A percentile compares a stretch with the other conserved stretches of the same genome.
phyloP scores from a whole-genome alignment of 2,329 filamentous ascomycete species.

The Albifimbria verrucaria region DNA sequence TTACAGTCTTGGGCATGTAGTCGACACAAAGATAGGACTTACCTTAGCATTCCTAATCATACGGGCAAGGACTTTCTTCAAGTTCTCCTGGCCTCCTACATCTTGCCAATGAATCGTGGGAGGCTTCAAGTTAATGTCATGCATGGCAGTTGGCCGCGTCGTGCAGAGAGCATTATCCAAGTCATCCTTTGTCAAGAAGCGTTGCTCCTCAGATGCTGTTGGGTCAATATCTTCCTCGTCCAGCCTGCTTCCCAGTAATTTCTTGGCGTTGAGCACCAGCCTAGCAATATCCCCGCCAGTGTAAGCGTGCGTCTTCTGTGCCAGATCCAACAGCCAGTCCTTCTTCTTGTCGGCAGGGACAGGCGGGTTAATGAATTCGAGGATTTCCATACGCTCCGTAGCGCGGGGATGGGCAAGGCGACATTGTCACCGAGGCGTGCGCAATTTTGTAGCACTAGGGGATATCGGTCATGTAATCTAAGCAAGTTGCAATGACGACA shows the following conservation, averaged over 20 bases:
- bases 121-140: conserved; percentile 83
- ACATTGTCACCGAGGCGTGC: conserved; percentile 66
- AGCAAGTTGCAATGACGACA: conserved; percentile 70
- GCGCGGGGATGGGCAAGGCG: conserved; percentile 72
- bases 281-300: conserved; percentile 73
- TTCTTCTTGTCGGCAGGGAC: conserved; percentile 47
- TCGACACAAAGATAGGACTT: conserved; percentile 5
- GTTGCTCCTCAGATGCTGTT: conserved; percentile 11
- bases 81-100: conserved; percentile 77
- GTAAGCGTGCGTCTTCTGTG: conserved; percentile 80
- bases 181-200: conserved; percentile 43
- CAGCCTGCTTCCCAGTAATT: conserved; percentile 21
- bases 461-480: conserved; percentile 68
- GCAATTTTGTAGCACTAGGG: conserved; percentile 64
- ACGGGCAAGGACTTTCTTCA: conserved; percentile 60
- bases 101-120: conserved; percentile 83
- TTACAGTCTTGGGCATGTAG: too few species aligned
- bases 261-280: conserved; percentile 44
- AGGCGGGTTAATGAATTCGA: conserved; percentile 55
- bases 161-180: conserved; percentile 63
- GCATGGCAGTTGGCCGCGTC: conserved; percentile 81
- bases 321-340: conserved; percentile 55
- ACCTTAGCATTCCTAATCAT: conserved; percentile 44
- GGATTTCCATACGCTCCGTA: conserved; percentile 67
- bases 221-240: conserved; percentile 14